A percentile compares a stretch with the other conserved stretches of the same genome.
These are phyloP conservation scores for Viola odorata DNA, from an alignment of 345 rosid species.

Conservation along the genomic window DNA sequence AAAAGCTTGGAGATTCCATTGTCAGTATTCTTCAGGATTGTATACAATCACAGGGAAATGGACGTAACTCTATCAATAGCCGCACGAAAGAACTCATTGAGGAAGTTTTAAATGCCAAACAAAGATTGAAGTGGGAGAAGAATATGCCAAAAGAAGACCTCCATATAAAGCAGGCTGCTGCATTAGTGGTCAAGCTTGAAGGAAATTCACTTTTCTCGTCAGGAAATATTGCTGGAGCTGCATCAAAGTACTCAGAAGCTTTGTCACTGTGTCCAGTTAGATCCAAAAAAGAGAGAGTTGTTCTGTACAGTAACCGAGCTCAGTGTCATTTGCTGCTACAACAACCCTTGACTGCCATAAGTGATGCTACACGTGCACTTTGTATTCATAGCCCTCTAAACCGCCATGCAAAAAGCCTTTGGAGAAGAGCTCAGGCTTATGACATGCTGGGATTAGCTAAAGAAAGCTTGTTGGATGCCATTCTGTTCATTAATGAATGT, in stretches of 20 bases:
- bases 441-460: slow-evolving; percentile 93
- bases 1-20: slow-evolving; percentile 84
- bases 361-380: slow-evolving; percentile 89
- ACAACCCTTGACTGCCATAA: slow-evolving; percentile 86
- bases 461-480: slow-evolving; percentile 95
- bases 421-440: slow-evolving; percentile 99
- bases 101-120: slow-evolving; percentile 58
- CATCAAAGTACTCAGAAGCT: slow-evolving; percentile 90
- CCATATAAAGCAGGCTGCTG: slow-evolving; percentile 95
- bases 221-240: slow-evolving; percentile 85
- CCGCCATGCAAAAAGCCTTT: slow-evolving; percentile 92
- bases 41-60: slow-evolving; percentile 51
- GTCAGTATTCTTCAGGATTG: slow-evolving; percentile 78
- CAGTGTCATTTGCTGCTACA: slow-evolving; percentile 93
- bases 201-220: slow-evolving; percentile 95
- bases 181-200: slow-evolving; percentile 92
- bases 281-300: slow-evolving; percentile 93
- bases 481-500: slow-evolving; percentile 92
- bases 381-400: slow-evolving; percentile 82
- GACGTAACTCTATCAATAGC: slow-evolving; percentile 36
- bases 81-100: slow-evolving; percentile 70
- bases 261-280: slow-evolving; percentile 85
- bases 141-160: slow-evolving; percentile 95
- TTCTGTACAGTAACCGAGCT: slow-evolving; percentile 87
- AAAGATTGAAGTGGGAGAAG: slow-evolving; percentile 90